These are phyloP conservation scores for Rhododendron vialii DNA, from an alignment of 148 eudicot species.

Conservation along the genomic window DNA sequence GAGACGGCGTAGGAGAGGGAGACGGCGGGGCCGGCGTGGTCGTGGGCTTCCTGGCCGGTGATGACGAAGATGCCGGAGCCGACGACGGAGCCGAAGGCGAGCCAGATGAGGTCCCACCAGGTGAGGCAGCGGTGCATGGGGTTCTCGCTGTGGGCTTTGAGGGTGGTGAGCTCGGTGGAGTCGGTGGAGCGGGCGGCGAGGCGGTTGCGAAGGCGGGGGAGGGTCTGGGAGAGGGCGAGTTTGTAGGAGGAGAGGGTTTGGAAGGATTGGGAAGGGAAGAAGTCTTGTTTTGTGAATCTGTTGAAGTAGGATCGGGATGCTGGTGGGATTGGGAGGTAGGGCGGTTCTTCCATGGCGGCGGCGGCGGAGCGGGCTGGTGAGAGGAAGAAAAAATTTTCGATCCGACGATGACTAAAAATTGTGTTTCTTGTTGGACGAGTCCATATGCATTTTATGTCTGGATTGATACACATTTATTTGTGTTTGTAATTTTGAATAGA, in stretches of 20 bases:
- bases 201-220: slow-evolving; percentile 56
- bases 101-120: slow-evolving; percentile 86
- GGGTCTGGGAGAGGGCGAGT: slow-evolving; percentile 37
- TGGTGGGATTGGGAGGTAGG: neutral
- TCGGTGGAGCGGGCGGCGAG: slow-evolving; percentile 59
- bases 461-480: too few species aligned
- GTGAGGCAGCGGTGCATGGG: slow-evolving; percentile 50
- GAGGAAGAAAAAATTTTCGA: neutral
- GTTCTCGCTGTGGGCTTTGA: slow-evolving; percentile 36
- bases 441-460: too few species aligned
- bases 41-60: slow-evolving; percentile 76
- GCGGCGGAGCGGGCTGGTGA: neutral
- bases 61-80: slow-evolving; percentile 86
- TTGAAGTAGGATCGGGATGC: slow-evolving; percentile 39
- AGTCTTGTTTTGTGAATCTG: slow-evolving; percentile 56
- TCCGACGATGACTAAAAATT: too few species aligned
- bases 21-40: slow-evolving; percentile 76
- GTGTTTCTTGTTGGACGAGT: too few species aligned
- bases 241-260: slow-evolving; percentile 39
- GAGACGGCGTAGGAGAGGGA: slow-evolving; percentile 70
- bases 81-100: slow-evolving; percentile 77
- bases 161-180: slow-evolving; percentile 37
- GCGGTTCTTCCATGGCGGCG: slow-evolving; percentile 1
- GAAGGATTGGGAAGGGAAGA: slow-evolving; percentile 76
- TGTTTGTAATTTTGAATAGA: too few species aligned